Conservation (phyloP, 192 early-diverging fungal species). For the Coemansia sp. region DNA sequence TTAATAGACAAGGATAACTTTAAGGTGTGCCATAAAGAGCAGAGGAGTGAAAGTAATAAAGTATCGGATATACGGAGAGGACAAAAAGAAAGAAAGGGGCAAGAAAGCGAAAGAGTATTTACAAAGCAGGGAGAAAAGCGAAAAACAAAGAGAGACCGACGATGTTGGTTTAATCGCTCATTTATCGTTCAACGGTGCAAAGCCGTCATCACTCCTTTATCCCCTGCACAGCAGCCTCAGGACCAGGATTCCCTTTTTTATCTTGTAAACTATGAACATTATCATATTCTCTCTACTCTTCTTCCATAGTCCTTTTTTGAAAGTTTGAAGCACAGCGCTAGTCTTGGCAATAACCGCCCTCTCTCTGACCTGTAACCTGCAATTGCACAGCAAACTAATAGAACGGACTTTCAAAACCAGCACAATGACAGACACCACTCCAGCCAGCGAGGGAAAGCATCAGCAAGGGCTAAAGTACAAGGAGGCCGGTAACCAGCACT, state of each 20-base stretch:
- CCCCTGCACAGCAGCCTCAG: background rate
- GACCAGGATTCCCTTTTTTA: too few relatives aligned
- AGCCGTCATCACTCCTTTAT: background rate
- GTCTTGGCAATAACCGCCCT: too few relatives aligned
- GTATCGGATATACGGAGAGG: too few relatives aligned
- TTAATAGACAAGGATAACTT: too few relatives aligned
- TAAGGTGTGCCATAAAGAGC: too few relatives aligned
- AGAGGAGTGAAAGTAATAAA: too few relatives aligned
- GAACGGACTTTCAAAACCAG: background rate
- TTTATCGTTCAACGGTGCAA: background rate
- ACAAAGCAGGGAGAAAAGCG: too few relatives aligned
- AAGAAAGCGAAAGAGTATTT: too few relatives aligned
- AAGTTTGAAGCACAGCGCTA: background rate
- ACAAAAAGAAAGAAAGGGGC: too few relatives aligned
- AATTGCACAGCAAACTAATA: background rate
- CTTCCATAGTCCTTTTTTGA: background rate
- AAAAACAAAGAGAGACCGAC: background rate
- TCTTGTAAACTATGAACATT: too few relatives aligned
- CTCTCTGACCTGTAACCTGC: background rate
- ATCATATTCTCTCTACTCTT: too few relatives aligned
- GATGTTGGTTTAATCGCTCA: background rate
- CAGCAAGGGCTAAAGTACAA: constrained; percentile 36
- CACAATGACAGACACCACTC: constrained; percentile 8
- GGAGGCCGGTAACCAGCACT: constrained; percentile 29
- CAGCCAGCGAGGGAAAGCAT: constrained; percentile 12